Evolutionary conservation across 1,284 basidiomycete species (phyloP), one percentile per base, ranked within the genome.

Genomic region (Sphaerobolus stellatus): DNA sequence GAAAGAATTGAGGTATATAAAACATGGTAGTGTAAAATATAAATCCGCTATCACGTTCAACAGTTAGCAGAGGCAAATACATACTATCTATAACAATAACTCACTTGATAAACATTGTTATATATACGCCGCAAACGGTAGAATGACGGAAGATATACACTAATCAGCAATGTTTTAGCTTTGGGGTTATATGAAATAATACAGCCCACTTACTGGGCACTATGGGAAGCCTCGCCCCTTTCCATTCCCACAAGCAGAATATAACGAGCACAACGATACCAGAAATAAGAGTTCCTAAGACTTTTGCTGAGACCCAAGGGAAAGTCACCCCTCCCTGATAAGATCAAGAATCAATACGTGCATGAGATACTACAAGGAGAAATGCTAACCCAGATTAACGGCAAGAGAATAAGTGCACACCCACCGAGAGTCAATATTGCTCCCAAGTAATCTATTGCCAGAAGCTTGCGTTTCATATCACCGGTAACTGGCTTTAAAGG

Each of bases 231-330:
- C 69, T 70, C 1, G 87, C 84, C 1, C 83, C 74, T 63, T 82
- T 85, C 77, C 83, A 85, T 69, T 92, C 89, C 77, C 86, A 88
- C 16, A 84, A 49, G 48, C 86, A 79, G 66, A 91, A 92, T 1
- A 86, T 53, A 0, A 63, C 69, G 9, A 83, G 68, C 1, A 87
- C 73, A 2, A 80, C 59, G 11, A 82, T 59, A 0, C 88, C 86
- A 0, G 82, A 76, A 44, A 80, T 68, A 2, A 91, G 68, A 0
- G 85, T 81, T 1, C 76, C 85, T 18, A 90, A 69, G 13, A 90
- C 83, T 1, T 81, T 71, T 0, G 82, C 76, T 0, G 86, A 88
- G 6, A 67, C 71, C 86, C 86, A 88, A 4, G 85, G 78, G 60
- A 54, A 54, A 9, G 53, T 54, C 18, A 54, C 53, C 16, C 53